These are phyloP conservation scores for Sporothrix brasiliensis DNA, from an alignment of 2,329 filamentous ascomycete species.

Conservation along the genomic window DNA sequence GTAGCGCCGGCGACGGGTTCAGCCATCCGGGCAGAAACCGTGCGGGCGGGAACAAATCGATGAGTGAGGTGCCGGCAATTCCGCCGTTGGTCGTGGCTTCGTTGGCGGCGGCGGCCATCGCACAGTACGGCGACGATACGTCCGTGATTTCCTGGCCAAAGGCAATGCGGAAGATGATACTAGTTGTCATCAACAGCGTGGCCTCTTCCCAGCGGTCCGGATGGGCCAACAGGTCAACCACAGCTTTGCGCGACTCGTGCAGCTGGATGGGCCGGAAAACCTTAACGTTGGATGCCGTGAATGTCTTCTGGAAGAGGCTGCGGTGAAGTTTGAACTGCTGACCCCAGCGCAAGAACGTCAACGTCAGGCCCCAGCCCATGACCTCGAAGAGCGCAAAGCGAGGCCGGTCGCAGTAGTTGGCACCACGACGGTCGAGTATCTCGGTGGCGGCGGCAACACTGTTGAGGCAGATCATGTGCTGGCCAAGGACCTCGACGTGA, in stretches of 20 bases:
- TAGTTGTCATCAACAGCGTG: constrained; percentile 46
- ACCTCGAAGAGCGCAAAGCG: constrained; percentile 46
- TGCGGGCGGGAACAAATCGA: constrained; percentile 54
- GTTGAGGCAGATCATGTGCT: constrained; percentile 46
- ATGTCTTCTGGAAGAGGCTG: constrained; percentile 47
- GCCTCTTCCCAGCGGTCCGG: constrained; percentile 46
- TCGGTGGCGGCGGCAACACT: constrained; percentile 46
- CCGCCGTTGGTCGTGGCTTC: constrained; percentile 40
- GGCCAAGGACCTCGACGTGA: constrained; percentile 45
- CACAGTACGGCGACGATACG: constrained; percentile 47
- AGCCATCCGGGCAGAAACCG: constrained; percentile 45
- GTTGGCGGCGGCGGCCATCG: constrained; percentile 41
- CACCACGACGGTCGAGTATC: constrained; percentile 47
- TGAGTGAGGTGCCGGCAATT: constrained; percentile 45
- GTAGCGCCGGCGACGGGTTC: constrained; percentile 31
- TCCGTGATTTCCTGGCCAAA: constrained; percentile 48
- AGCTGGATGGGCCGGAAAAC: constrained; percentile 36
- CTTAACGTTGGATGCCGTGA: constrained; percentile 38
- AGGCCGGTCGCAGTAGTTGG: constrained; percentile 48
- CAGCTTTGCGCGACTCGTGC: constrained; percentile 42
- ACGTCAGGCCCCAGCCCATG: constrained; percentile 51
- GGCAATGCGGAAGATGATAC: constrained; percentile 49
- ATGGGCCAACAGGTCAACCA: constrained; percentile 41
- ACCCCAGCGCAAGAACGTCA: constrained; percentile 49
- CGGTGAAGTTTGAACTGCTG: constrained; percentile 49